Evolutionary conservation across 2,329 filamentous ascomycete species (phyloP).

Genomic region (Dactylonectria estremocensis): DNA sequence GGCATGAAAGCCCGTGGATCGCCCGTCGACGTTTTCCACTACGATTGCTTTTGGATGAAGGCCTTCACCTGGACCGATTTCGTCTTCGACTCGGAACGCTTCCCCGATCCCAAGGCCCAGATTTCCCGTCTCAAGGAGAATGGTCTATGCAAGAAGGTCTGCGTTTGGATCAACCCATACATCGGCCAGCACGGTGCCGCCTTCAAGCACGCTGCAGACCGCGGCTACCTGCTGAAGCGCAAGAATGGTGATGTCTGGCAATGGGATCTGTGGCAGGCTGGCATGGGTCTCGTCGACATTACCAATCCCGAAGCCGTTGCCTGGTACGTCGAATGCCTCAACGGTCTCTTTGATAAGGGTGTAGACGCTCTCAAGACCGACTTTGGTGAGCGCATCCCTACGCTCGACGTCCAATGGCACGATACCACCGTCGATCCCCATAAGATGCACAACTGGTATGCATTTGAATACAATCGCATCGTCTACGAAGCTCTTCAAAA

Average conservation of each 20-base stretch:
- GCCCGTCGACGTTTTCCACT: conserved; percentile 81
- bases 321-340: conserved; percentile 76
- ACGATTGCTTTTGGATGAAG: conserved; percentile 85
- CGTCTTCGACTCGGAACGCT: conserved; percentile 77
- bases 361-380: conserved; percentile 84
- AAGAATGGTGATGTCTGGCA: conserved; percentile 81
- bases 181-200: conserved; percentile 78
- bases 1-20: conserved; percentile 77
- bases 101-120: conserved; percentile 77
- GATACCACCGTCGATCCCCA: conserved; percentile 71
- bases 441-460: conserved; percentile 84
- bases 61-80: conserved; percentile 84
- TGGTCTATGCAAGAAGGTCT: conserved; percentile 74
- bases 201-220: conserved; percentile 75
- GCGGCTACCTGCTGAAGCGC: conserved; percentile 79
- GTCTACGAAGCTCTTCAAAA: conserved; percentile 77
- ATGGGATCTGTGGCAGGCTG: conserved; percentile 84
- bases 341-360: conserved; percentile 76
- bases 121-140: conserved; percentile 75
- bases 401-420: conserved; percentile 75
- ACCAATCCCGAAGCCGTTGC: conserved; percentile 78
- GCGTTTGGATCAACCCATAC: conserved; percentile 85
- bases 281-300: conserved; percentile 82
- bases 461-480: conserved; percentile 80
- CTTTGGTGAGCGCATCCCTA: conserved; percentile 81